phyloP scores from a whole-genome alignment of 768 basidiomycete genomes.

The Mrakia blollopis region DNA sequence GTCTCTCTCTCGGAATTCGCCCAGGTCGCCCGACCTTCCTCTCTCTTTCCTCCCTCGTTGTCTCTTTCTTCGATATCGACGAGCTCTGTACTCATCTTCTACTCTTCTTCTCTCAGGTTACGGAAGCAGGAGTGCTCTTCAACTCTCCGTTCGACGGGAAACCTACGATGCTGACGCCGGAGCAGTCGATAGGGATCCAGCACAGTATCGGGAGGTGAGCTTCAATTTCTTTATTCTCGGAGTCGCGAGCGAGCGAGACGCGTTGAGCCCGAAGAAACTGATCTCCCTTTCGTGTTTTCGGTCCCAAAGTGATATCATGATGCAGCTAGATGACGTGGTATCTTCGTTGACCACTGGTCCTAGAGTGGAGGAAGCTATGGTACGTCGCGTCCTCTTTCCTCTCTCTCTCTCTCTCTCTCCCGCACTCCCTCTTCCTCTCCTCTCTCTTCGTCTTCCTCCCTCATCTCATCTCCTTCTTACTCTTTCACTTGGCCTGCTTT shows the following conservation, averaged over 20 bases:
- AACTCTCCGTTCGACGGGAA: conserved; percentile 79
- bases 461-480: conserved; percentile 46
- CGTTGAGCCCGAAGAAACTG: not conserved
- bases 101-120: conserved; percentile 79
- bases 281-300: not conserved
- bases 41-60: too few species aligned
- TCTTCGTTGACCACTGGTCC: conserved; percentile 73
- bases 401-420: not conserved
- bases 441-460: conserved; percentile 52
- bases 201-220: conserved; percentile 66
- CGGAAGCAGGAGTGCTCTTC: conserved; percentile 83
- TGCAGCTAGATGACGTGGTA: conserved; percentile 91
- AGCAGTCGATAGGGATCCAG: conserved; percentile 85
- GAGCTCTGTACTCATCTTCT: too few species aligned
- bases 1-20: conserved; percentile 69
- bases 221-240: too few species aligned
- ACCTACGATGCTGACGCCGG: conserved; percentile 83
- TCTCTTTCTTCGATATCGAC: too few species aligned
- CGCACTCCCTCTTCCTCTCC: too few species aligned
- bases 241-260: not conserved
- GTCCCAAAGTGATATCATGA: conserved; percentile 67
- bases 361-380: conserved; percentile 80
- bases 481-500: too few species aligned
- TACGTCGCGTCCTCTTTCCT: not conserved
- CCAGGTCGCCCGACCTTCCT: too few species aligned